Evolutionary conservation across 2,329 filamentous ascomycete genomes (phyloP), one percentile per base, ranked within the genome.

Genomic region (Niveomyces coronatus): DNA sequence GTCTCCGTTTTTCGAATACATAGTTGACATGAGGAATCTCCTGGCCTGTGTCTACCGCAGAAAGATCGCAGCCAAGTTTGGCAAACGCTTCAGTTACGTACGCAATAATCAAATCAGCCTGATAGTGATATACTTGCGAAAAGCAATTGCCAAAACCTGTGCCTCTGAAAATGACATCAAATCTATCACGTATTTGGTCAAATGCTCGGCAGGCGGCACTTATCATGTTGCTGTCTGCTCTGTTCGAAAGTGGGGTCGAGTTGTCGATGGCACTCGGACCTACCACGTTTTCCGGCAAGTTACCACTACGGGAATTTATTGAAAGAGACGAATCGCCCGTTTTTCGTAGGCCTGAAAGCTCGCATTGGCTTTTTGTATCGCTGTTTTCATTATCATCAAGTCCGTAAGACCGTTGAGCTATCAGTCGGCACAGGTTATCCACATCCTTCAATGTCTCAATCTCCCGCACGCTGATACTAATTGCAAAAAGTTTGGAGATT

Each of bases 51-150:
- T 18, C 5, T 1, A 57, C 16, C 2, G 15, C 5, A 3, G 9
- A 15, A 2, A 61, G 31, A 10, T 50, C 36, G 30, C 50, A 57
- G 3, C 53, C 57, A 0, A 62, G 40, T 2, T 40, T 23, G 4
- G 37, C 15, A 29, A 61, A 61, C 0, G 55, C 57, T 24, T 58
- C 51, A 1, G 52, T 38, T 3, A 56, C 45, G 26, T 62, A 63
- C 2, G 50, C 48, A 2, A 58, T 24, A 4, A 61, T 49, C 2
- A 63, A 48, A 1, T 47, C 31, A 1, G 41, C 42, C 31, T 62
- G 55, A 1, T 45, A 17, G 0, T 55, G 53, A n/a, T 51, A 55
- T 1, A 53, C 49, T 2, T 50, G 22, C 0, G 29, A 35, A 39
- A 47, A n/a, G n/a, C n/a, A n/a, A n/a, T n/a, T n/a, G n/a, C n/a